A percentile compares a stretch with the other conserved stretches of the same genome.
Evolutionary conservation across 2,329 filamentous ascomycete genomes (phyloP).

Genomic region (Thielaviopsis euricoi): DNA sequence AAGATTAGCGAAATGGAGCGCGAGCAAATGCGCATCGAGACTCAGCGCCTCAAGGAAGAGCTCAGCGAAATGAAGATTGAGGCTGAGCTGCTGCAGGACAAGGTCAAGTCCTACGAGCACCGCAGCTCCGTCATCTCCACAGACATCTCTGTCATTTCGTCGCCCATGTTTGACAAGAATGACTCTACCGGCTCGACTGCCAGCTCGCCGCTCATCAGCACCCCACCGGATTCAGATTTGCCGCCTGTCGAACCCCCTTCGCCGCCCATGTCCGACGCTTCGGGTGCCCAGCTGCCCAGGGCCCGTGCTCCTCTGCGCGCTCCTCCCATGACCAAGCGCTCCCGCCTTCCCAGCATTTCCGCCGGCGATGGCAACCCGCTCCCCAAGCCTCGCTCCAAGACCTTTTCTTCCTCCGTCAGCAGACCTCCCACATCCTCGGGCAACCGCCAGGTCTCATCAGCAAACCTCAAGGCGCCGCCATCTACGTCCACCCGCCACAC

Average conservation of each 20-base stretch:
- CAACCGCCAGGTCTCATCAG: constrained; percentile 9
- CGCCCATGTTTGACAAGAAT: constrained; percentile 53
- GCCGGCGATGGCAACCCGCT: constrained; percentile 33
- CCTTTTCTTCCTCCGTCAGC: constrained; percentile 21
- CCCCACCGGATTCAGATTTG: constrained; percentile 53
- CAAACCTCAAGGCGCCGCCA: constrained; percentile 7
- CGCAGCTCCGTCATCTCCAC: constrained; percentile 44
- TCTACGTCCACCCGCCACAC: constrained; percentile 22
- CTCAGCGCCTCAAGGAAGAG: constrained; percentile 78
- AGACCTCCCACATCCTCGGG: constrained; percentile 17
- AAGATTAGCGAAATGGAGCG: constrained; percentile 82
- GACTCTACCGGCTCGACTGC: constrained; percentile 68
- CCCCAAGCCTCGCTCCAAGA: constrained; percentile 38
- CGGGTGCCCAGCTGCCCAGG: constrained; percentile 33
- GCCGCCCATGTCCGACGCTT: constrained; percentile 80
- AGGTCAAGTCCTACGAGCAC: constrained; percentile 56
- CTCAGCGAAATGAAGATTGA: constrained; percentile 88
- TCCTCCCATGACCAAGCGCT: constrained; percentile 13
- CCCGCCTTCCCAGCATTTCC: constrained; percentile 32
- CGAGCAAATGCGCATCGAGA: constrained; percentile 74
- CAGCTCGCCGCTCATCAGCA: constrained; percentile 79
- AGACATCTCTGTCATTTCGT: constrained; percentile 46
- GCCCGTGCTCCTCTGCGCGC: constrained; percentile 23
- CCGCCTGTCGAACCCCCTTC: constrained; percentile 74
- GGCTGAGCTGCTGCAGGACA: constrained; percentile 84